phyloP scores from a whole-genome alignment of 2,329 filamentous ascomycete genomes.

The Diaporthe sp. region DNA sequence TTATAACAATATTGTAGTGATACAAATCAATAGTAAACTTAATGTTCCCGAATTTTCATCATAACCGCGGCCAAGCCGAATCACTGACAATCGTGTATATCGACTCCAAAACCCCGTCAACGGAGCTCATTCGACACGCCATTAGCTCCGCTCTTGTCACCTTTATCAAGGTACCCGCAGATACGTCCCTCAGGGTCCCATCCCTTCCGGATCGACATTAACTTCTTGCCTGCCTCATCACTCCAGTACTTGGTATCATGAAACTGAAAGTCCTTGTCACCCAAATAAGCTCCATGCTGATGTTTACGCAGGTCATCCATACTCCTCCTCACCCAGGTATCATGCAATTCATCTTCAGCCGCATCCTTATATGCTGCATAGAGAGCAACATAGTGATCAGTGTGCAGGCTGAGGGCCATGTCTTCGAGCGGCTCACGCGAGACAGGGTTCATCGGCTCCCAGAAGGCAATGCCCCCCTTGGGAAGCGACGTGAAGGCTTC shows the following conservation, averaged over 20 bases:
- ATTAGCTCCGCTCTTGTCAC: background rate
- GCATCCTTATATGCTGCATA: background rate
- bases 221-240: background rate
- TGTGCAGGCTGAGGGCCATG: constrained; percentile 1
- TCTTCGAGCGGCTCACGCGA: constrained; percentile 3
- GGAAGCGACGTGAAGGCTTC: background rate
- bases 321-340: background rate
- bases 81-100: background rate
- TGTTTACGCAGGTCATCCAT: background rate
- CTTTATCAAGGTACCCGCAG: background rate
- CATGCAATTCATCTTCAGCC: background rate
- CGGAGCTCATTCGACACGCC: background rate
- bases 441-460: constrained; percentile 5
- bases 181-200: background rate
- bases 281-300: background rate
- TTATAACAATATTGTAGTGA: too few species aligned
- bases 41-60: background rate
- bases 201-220: background rate
- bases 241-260: constrained; percentile 13
- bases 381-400: constrained; percentile 6
- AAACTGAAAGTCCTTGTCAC: background rate
- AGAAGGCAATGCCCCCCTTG: background rate
- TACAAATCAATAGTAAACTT: background rate
- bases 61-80: background rate
- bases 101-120: background rate